These are phyloP conservation scores for Aureobasidium sp. DNA, from an alignment of 2,329 filamentous ascomycete species.

Conservation along the genomic window DNA sequence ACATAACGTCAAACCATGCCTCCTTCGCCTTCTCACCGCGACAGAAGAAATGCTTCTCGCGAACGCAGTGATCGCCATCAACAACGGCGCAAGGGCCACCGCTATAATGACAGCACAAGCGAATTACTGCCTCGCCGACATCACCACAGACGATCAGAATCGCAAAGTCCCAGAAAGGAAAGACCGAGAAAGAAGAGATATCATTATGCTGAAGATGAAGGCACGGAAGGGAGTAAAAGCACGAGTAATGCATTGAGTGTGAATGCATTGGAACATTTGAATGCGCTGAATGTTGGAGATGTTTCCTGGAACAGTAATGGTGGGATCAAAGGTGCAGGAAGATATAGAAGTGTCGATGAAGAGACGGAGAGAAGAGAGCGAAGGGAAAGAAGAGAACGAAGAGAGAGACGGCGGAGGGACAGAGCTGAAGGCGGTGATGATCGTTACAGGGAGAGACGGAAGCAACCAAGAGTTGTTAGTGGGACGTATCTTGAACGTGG, in stretches of 20 bases:
- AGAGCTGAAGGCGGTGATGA: constrained; percentile 21
- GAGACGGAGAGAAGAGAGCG: constrained; percentile 6
- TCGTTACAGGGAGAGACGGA: constrained; percentile 21
- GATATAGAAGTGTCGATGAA: constrained; percentile 15
- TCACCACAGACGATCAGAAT: not conserved
- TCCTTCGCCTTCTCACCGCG: not conserved
- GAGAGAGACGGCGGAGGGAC: constrained; percentile 40
- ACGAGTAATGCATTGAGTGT: constrained; percentile 38
- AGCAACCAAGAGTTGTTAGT: constrained; percentile 36
- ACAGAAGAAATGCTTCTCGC: constrained; percentile 19
- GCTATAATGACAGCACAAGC: constrained; percentile 30
- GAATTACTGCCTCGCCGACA: constrained; percentile 10
- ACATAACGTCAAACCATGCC: not conserved
- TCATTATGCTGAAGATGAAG: not conserved
- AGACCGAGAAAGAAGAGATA: not conserved
- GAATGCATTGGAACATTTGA: constrained; percentile 59
- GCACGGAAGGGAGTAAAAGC: not conserved
- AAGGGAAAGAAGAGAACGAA: constrained; percentile 20
- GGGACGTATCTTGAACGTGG: constrained; percentile 39
- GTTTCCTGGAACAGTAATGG: constrained; percentile 15
- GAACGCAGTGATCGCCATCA: constrained; percentile 22
- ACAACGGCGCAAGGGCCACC: constrained; percentile 28
- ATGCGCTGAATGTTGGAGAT: constrained; percentile 35
- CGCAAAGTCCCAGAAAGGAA: not conserved
- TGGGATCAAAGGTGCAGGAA: not conserved